Percentiles rank a stretch among this genome's conserved stretches.
These are phyloP conservation scores for Globisporangium cederbergense DNA, from an alignment of 352 stramenopile genomes.

Conservation along the genomic window DNA sequence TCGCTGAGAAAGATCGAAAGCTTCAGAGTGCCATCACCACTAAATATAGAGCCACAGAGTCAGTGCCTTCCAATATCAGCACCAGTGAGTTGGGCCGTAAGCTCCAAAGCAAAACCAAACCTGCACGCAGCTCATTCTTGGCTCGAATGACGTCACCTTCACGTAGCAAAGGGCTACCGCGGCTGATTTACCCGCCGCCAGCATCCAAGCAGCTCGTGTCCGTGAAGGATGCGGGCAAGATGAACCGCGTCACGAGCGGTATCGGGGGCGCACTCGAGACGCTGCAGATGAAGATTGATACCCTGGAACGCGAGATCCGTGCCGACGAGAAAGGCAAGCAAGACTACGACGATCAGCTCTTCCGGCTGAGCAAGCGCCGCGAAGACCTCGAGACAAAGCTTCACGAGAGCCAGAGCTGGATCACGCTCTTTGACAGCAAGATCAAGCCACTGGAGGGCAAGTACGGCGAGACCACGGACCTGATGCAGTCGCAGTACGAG, in stretches of 20 bases:
- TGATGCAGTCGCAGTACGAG: slow-evolving; percentile 82
- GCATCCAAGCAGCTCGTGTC: slow-evolving; percentile 38
- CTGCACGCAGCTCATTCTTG: background rate
- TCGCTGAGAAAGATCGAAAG: no score
- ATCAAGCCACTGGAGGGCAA: slow-evolving; percentile 66
- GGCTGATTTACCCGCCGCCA: slow-evolving; percentile 43
- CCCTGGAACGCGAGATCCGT: slow-evolving; percentile 64
- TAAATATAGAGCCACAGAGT: background rate
- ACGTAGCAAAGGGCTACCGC: slow-evolving; percentile 27
- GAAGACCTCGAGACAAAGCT: slow-evolving; percentile 58
- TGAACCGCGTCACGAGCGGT: slow-evolving; percentile 73
- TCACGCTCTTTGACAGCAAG: slow-evolving; percentile 64
- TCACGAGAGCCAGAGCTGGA: slow-evolving; percentile 53
- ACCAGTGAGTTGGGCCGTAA: background rate
- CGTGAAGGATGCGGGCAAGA: slow-evolving; percentile 53
- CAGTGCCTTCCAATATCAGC: background rate
- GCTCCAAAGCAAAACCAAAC: background rate
- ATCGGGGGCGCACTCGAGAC: slow-evolving; percentile 63
- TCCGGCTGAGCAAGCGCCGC: slow-evolving; percentile 44
- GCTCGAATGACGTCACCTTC: background rate
- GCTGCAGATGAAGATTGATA: slow-evolving; percentile 55
- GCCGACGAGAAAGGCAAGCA: slow-evolving; percentile 76
- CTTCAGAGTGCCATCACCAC: background rate
- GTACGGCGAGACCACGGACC: slow-evolving; percentile 68
- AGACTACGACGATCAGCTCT: slow-evolving; percentile 77